phyloP scores from a whole-genome alignment of 2,329 filamentous ascomycete species.

The Apiospora malaysiana region DNA sequence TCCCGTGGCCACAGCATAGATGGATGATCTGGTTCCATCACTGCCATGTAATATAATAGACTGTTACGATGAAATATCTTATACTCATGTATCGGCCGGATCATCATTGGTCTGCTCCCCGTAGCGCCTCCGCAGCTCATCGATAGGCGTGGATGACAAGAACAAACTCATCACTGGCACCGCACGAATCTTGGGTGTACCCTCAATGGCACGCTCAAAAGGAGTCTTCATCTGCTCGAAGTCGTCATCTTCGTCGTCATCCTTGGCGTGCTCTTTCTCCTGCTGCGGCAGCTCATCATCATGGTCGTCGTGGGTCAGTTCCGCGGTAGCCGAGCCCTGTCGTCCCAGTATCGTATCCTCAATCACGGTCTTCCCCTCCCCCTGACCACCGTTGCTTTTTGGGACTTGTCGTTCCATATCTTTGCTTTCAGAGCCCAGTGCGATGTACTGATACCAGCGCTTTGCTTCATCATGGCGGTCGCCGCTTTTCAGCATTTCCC shows the following conservation, averaged over 20 bases:
- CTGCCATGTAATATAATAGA: background rate
- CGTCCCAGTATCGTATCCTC: conserved; percentile 50
- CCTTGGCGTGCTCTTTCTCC: conserved; percentile 34
- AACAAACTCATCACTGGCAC: conserved; percentile 66
- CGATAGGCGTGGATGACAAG: conserved; percentile 58
- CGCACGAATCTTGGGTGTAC: conserved; percentile 49
- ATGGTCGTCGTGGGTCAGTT: conserved; percentile 28
- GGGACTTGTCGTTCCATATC: conserved; percentile 24
- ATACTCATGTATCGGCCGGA: conserved; percentile 22
- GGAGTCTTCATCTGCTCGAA: conserved; percentile 66
- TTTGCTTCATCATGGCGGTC: background rate
- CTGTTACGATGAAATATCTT: background rate
- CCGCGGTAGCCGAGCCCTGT: conserved; percentile 30
- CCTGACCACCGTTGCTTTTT: background rate
- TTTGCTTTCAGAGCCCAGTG: conserved; percentile 54
- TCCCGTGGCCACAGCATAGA: background rate
- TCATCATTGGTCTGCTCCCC: conserved; percentile 52
- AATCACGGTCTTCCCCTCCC: conserved; percentile 43
- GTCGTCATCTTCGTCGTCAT: conserved; percentile 47
- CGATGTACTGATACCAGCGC: conserved; percentile 62
- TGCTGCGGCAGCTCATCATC: background rate
- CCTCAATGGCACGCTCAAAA: conserved; percentile 59
- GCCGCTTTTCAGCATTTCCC: conserved; percentile 54
- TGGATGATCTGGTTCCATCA: background rate
- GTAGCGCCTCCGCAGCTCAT: conserved; percentile 57